Percentiles rank a stretch among this genome's conserved stretches.
phyloP scores from a whole-genome alignment of 257 asterid genomes.

The Prunella vulgaris region DNA sequence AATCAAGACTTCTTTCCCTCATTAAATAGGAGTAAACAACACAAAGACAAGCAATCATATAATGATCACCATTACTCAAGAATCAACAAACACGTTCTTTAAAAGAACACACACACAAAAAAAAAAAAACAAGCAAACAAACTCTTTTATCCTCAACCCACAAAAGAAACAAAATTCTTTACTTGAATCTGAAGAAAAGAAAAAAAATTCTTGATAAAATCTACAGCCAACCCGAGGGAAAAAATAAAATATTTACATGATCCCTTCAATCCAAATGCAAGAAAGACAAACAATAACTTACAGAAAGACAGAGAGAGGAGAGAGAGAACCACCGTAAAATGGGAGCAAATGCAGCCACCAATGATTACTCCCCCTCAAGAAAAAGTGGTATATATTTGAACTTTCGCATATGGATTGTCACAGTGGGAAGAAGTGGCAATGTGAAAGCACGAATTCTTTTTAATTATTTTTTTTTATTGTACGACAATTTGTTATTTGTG shows the following conservation, averaged over 20 bases:
- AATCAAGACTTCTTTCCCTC: not conserved
- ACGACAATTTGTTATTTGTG: not conserved
- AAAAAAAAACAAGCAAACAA: too few species aligned
- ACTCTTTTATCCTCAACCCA: slow-evolving; percentile 16
- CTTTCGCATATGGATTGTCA: not conserved
- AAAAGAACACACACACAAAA: too few species aligned
- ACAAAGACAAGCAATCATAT: not conserved
- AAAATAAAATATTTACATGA: slow-evolving; percentile 6
- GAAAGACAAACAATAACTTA: not conserved
- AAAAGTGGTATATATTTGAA: not conserved
- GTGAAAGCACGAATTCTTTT: not conserved
- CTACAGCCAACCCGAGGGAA: not conserved
- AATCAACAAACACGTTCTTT: slow-evolving; percentile 7
- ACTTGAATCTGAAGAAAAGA: slow-evolving; percentile 14
- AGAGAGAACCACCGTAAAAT: not conserved
- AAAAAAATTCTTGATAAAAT: not conserved
- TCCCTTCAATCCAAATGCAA: slow-evolving; percentile 11
- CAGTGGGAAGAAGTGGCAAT: not conserved
- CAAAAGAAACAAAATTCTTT: not conserved
- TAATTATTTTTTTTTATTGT: not conserved
- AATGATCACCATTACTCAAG: slow-evolving; percentile 2
- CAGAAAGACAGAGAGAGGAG: slow-evolving; percentile 9
- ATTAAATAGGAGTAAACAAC: not conserved
- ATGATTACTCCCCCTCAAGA: not conserved
- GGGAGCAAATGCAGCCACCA: not conserved